Evolutionary conservation across 371 early-diverging fungal genomes (phyloP).

Genomic region (Conidiobolus coronatus): DNA sequence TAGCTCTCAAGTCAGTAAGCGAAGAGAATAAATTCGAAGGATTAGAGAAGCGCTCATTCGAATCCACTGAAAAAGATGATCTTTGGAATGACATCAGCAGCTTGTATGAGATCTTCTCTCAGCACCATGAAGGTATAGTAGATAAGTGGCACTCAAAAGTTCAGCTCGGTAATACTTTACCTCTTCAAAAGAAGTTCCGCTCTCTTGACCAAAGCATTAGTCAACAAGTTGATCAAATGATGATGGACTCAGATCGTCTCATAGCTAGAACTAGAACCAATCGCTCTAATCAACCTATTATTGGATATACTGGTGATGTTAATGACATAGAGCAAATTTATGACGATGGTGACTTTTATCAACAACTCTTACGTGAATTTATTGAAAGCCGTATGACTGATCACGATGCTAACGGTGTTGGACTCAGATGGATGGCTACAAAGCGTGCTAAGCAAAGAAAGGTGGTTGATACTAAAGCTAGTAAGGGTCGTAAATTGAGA

Average conservation of each 20-base stretch:
- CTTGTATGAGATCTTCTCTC: no score
- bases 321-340: constrained; percentile 57
- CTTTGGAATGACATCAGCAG: no score
- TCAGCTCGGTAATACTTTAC: constrained; percentile 40
- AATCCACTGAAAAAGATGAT: no score
- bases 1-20: no score
- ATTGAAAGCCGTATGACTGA: constrained; percentile 81
- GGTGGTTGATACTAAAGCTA: constrained; percentile 63
- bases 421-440: constrained; percentile 63
- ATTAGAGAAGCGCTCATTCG: no score
- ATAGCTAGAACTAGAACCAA: constrained; percentile 66
- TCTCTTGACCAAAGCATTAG: constrained; percentile 68
- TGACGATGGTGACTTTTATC: constrained; percentile 90
- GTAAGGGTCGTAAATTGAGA: constrained; percentile 75
- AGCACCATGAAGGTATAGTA: no score
- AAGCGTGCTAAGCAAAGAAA: constrained; percentile 40
- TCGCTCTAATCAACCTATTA: constrained; percentile 35
- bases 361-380: constrained; percentile 70
- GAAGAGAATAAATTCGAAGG: no score
- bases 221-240: constrained; percentile 50
- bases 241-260: constrained; percentile 49
- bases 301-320: constrained; percentile 15
- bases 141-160: constrained; percentile 64
- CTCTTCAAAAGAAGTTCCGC: constrained; percentile 72
- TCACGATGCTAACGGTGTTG: constrained; percentile 40